These are phyloP conservation scores for Monascus purpureus DNA, from an alignment of 495 filamentous ascomycete genomes.

Conservation along the genomic window DNA sequence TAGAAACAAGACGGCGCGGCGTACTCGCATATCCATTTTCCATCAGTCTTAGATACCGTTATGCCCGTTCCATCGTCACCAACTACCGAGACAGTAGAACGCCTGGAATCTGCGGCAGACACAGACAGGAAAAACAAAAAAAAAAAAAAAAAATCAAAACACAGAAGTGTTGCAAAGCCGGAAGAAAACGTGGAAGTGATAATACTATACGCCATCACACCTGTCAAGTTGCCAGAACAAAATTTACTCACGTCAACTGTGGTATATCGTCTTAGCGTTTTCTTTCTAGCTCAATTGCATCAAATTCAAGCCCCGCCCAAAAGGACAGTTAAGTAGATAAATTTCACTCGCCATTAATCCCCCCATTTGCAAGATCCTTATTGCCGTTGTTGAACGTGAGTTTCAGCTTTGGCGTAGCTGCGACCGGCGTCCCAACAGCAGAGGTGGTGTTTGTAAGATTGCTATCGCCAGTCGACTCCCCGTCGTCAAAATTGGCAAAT, in stretches of 20 bases:
- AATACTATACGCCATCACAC: no score
- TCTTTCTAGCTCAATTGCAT: no score
- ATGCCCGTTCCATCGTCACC: conserved; percentile 10
- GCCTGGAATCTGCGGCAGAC: no score
- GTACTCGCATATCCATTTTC: no score
- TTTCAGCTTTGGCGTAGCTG: conserved; percentile 41
- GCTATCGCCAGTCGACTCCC: conserved; percentile 38
- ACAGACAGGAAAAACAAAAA: conserved; percentile 1
- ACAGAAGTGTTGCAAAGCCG: conserved; percentile 2
- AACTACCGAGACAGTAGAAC: conserved; percentile 10
- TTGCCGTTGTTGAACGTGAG: conserved; percentile 36
- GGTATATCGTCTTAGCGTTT: no score
- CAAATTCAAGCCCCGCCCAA: no score
- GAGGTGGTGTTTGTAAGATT: conserved; percentile 51
- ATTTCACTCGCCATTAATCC: conserved; percentile 26
- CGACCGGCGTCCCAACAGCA: conserved; percentile 46
- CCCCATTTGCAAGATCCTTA: conserved; percentile 15
- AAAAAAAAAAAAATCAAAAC: conserved; percentile 4
- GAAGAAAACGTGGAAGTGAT: no score
- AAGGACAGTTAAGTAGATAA: no score
- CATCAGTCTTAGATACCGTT: no score
- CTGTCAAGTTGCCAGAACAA: no score
- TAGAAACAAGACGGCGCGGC: no score
- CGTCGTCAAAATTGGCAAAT: conserved; percentile 55
- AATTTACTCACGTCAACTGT: no score